These are phyloP conservation scores for Iberis amara DNA, from an alignment of 441 rosid genomes.

Conservation along the genomic window DNA sequence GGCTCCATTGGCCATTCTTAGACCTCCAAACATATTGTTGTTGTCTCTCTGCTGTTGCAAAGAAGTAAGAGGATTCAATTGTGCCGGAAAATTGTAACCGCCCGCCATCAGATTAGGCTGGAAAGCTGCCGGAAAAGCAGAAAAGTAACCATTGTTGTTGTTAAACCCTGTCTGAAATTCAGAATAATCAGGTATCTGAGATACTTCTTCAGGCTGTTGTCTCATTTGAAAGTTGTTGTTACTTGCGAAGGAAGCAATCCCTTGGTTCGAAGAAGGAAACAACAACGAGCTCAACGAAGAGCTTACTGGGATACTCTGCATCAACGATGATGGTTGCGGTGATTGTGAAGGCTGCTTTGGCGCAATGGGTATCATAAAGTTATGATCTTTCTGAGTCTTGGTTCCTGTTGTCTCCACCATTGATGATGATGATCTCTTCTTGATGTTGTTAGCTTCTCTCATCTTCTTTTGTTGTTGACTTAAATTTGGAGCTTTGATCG, in stretches of 20 bases:
- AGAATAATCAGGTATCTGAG: slow-evolving; percentile 18
- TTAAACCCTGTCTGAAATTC: slow-evolving; percentile 22
- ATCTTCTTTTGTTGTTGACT: slow-evolving; percentile 22
- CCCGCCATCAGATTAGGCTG: slow-evolving; percentile 17
- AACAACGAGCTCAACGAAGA: slow-evolving; percentile 8
- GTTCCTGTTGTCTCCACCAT: slow-evolving; percentile 6
- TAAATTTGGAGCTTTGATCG: slow-evolving; percentile 27
- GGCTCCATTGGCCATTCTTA: slow-evolving; percentile 13
- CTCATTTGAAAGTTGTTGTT: slow-evolving; percentile 21
- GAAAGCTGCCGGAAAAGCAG: slow-evolving; percentile 24
- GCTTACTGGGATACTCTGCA: slow-evolving; percentile 20
- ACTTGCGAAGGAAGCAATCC: slow-evolving; percentile 8
- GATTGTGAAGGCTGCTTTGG: slow-evolving; percentile 10
- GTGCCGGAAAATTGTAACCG: slow-evolving; percentile 20
- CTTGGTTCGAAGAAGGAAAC: slow-evolving; percentile 20
- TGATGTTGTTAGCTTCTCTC: slow-evolving; percentile 16
- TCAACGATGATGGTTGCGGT: not conserved
- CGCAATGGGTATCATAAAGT: slow-evolving; percentile 20
- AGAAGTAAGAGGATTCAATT: slow-evolving; percentile 11
- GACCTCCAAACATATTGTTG: slow-evolving; percentile 24
- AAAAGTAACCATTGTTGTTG: slow-evolving; percentile 24
- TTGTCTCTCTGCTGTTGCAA: slow-evolving; percentile 22
- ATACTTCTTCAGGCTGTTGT: slow-evolving; percentile 16
- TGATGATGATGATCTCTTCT: slow-evolving; percentile 16
- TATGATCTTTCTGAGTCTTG: slow-evolving; percentile 18